Evolutionary conservation across 345 rosid genomes (phyloP).

Genomic region (Bruguiera gymnorhiza): DNA sequence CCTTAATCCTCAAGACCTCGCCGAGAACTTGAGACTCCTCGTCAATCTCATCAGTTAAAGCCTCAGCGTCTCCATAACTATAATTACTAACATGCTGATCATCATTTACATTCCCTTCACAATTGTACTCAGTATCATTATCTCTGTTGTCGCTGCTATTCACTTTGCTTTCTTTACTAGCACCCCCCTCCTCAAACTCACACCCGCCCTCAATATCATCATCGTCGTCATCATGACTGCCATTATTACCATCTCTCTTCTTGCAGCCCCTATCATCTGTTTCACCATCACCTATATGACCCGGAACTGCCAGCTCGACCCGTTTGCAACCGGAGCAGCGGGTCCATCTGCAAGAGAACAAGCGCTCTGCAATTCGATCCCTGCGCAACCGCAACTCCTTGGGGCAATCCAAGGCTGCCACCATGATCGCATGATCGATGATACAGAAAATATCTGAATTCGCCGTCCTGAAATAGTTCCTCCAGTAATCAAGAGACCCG

Average conservation of each 20-base stretch:
- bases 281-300: constrained; percentile 14
- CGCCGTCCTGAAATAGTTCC: constrained; percentile 65
- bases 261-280: constrained; percentile 29
- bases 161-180: constrained; percentile 39
- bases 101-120: constrained; percentile 37
- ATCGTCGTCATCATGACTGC: constrained; percentile 25
- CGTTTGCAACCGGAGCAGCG: constrained; percentile 68
- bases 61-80: constrained; percentile 77
- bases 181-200: constrained; percentile 42
- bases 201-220: constrained; percentile 17
- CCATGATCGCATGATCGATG: constrained; percentile 70
- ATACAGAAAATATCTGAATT: constrained; percentile 68
- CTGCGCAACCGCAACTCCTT: constrained; percentile 59
- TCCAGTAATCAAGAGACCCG: constrained; percentile 60
- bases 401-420: constrained; percentile 83
- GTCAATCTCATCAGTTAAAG: constrained; percentile 85
- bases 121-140: constrained; percentile 13
- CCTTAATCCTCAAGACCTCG: constrained; percentile 80
- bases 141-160: constrained; percentile 23
- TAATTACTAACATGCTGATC: constrained; percentile 51
- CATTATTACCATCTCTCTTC: constrained; percentile 16
- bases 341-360: constrained; percentile 52
- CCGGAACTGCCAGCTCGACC: constrained; percentile 52
- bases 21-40: constrained; percentile 51
- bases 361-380: constrained; percentile 73